Evolutionary conservation across 129 eudicot genomes (phyloP).

Genomic region (Cynara cardunculus): DNA sequence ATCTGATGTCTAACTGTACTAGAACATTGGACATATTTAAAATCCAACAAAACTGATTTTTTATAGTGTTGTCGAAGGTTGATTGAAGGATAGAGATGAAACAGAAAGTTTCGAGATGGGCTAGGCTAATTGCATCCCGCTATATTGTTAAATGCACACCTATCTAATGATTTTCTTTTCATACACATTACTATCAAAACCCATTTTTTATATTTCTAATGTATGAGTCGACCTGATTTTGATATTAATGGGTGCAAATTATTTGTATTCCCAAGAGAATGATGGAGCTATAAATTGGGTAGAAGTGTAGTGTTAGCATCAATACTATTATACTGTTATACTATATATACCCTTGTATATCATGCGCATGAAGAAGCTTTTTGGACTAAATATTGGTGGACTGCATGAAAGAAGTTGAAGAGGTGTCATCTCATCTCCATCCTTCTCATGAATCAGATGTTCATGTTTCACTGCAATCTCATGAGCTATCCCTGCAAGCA

Average conservation of each 20-base stretch:
- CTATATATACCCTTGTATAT: conserved; percentile 16
- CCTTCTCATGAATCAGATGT: neutral
- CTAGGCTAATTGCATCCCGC: no score
- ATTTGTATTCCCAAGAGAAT: no score
- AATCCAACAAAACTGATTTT: neutral
- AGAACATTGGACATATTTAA: no score
- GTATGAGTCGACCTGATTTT: no score
- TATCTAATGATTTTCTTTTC: no score
- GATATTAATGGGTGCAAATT: no score
- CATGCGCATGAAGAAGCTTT: conserved; percentile 1
- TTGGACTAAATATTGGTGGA: conserved; percentile 18
- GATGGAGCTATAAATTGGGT: neutral
- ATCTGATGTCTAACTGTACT: no score
- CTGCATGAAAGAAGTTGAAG: conserved; percentile 35
- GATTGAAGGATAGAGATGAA: neutral
- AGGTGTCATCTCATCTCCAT: conserved; percentile 32
- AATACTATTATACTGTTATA: neutral
- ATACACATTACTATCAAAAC: no score
- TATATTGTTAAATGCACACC: no score
- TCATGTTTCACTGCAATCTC: conserved; percentile 7
- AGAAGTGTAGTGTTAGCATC: neutral
- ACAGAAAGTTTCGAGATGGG: no score
- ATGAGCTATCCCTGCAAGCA: conserved; percentile 17
- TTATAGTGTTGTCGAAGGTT: neutral
- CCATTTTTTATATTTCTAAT: no score